phyloP scores from a whole-genome alignment of 768 basidiomycete species.

The Lactarius pseudohatsudake region DNA sequence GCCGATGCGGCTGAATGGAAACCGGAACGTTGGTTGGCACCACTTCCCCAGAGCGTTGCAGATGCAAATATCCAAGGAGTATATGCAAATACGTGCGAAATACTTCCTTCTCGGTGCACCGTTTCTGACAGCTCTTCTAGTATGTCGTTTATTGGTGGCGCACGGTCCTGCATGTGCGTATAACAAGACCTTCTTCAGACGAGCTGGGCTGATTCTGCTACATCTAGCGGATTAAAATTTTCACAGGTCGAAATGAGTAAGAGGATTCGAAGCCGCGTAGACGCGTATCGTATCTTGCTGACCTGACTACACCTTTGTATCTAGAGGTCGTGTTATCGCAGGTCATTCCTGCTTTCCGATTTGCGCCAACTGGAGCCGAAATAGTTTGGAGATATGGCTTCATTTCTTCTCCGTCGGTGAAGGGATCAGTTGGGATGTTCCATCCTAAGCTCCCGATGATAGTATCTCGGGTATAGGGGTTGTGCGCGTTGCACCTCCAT shows the following conservation, averaged over 20 bases:
- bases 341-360: background rate
- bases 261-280: background rate
- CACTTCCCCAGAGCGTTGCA: constrained; percentile 30
- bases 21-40: constrained; percentile 44
- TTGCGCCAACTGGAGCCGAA: background rate
- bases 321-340: background rate
- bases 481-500: background rate
- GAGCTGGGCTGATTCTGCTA: background rate
- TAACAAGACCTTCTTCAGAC: background rate
- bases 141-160: constrained; percentile 15
- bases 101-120: background rate
- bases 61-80: constrained; percentile 38
- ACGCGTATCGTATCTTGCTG: background rate
- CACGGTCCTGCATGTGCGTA: constrained; percentile 15
- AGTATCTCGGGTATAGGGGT: background rate
- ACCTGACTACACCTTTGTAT: background rate
- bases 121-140: background rate
- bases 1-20: constrained; percentile 43
- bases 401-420: background rate
- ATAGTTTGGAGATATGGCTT: background rate
- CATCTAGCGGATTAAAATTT: constrained; percentile 17
- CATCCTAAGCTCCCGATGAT: background rate
- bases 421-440: background rate
- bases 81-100: constrained; percentile 35
- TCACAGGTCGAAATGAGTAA: constrained; percentile 10